Evolutionary conservation across 192 early-diverging fungal genomes (phyloP), one percentile per base, ranked within the genome.

Genomic region (Umbelopsis ramanniana): DNA sequence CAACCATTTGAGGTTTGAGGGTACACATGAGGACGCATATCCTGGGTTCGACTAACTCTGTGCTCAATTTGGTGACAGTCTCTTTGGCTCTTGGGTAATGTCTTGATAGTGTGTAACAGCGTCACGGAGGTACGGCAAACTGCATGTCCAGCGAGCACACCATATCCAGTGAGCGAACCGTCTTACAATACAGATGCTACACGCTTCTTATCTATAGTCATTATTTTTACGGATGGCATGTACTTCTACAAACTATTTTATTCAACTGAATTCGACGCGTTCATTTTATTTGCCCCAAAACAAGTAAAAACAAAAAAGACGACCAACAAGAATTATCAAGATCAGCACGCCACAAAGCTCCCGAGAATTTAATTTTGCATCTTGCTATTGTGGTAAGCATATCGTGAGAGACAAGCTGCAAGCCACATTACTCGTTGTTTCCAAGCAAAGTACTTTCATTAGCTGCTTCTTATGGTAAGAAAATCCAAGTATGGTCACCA

Each of bases 401-500:
- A 50, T 50, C 57, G 57, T 63, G 57, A 63, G 57, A 63, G 33
- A 63, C 57, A 26, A 63, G 57, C 57, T 63, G 57, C 57, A 63
- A 63, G 57, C 57, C 57, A 63, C 57, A 37, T 22, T 15, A 50
- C 19, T 37, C 26, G 15, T 29, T 37, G 7, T 22, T 26, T 54
- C 57, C 37, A 63, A n/a, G 57, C 26, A 33, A 15, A 43, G 6
- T 5, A 35, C 11, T 4, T 35, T 63, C 33, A 43, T 43, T 11
- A 43, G 40, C 3, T 63, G 11, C 57, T 63, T 38, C 29, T 63
- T 63, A 37, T 63, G 57, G 57, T 63, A 63, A 63, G 57, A 63
- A 63, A 63, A 22, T 63, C 57, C 57, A 63, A 26, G 57, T 29
- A 63, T 63, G 57, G 57, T 19, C 57, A 63, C 37, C 29, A 33